Conservation (phyloP, 2,329 filamentous ascomycete species). For the Colletotrichum sp. region DNA sequence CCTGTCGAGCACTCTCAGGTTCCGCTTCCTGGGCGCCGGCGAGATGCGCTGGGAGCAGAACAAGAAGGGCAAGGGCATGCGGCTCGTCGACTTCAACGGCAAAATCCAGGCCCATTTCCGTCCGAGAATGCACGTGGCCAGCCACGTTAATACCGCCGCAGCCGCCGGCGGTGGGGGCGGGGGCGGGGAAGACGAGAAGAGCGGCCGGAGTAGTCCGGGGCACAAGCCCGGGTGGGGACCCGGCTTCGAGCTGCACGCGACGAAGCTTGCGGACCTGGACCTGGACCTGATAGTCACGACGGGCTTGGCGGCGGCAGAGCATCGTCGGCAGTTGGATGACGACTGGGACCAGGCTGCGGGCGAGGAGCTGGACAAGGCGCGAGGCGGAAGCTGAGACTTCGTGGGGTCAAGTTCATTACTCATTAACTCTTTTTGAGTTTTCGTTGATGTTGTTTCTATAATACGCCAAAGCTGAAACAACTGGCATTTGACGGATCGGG, state of each 20-base stretch:
- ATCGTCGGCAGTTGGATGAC: slow-evolving; percentile 14
- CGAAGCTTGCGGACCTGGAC: slow-evolving; percentile 10
- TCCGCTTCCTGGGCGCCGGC: slow-evolving; percentile 4
- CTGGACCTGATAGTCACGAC: slow-evolving; percentile 18
- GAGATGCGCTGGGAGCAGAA: slow-evolving; percentile 18
- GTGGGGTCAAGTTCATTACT: neutral
- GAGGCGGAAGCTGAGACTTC: neutral
- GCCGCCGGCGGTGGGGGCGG: neutral
- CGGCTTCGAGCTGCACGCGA: slow-evolving; percentile 15
- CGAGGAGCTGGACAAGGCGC: neutral
- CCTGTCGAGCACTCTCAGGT: slow-evolving; percentile 3
- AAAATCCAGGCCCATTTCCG: slow-evolving; percentile 1
- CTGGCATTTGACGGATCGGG: neutral
- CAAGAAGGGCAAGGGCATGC: slow-evolving; percentile 1
- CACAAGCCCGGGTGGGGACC: neutral
- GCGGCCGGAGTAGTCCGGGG: neutral
- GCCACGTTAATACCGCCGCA: neutral
- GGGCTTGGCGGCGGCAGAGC: slow-evolving; percentile 18
- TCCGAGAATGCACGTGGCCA: neutral
- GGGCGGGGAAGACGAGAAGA: neutral
- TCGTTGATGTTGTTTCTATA: neutral
- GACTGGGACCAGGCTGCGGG: slow-evolving; percentile 1
- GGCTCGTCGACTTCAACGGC: slow-evolving; percentile 19
- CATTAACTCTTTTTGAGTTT: neutral
- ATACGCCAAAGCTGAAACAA: slow-evolving; percentile 4